Base-by-base conservation (phyloP, 2,329 filamentous ascomycete genomes). In the Apiospora pterosperma region DNA sequence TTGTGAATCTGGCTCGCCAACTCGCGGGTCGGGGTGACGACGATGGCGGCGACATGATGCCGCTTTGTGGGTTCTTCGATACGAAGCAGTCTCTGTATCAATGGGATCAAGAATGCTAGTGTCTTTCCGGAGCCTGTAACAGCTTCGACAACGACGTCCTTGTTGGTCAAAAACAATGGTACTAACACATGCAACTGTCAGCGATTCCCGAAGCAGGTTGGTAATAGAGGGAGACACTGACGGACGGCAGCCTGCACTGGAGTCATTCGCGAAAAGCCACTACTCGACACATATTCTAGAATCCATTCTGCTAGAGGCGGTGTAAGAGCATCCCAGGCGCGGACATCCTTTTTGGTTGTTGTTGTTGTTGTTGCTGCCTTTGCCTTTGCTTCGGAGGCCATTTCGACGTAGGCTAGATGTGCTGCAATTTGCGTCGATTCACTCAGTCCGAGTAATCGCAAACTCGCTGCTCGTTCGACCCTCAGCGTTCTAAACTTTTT, bases 71-170 rank as follows among this genome's bases (percentile, higher is more conserved):
- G 91, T 66, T 95, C 92, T 66, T 93, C 90, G 34, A 92, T 80
- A 69, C 91, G 89, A 66, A 98, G 81, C 58, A 98, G 82, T 70
- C 92, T 91, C 77, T 97, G 91, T 28, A 96, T 86, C 4, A 96
- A 82, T 1, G 94, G 93, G 59, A 97, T 89, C 38, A 96, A 80
- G 73, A 95, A 99, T 1, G 92, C 87, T 36, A 97, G 82, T 0
- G 93, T 97, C 79, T 97, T 97, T 66, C 93, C 93, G 76, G 92
- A 96, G 14, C 94, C 93, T 2, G 93, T 97, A 4, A 97, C 93
- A 36, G 93, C 93, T 84, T 90, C 61, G 34, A 63, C 93, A 1
- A 97, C 93, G 5, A 97, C 92, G 77, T 97, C 93, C 74, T 96
- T 97, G 76, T 97, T 92, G 62, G 88, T 90, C 36, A 62, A 44